Evolutionary conservation across 208 protist species (phyloP).

Genomic region (Trypanosoma melophagium): DNA sequence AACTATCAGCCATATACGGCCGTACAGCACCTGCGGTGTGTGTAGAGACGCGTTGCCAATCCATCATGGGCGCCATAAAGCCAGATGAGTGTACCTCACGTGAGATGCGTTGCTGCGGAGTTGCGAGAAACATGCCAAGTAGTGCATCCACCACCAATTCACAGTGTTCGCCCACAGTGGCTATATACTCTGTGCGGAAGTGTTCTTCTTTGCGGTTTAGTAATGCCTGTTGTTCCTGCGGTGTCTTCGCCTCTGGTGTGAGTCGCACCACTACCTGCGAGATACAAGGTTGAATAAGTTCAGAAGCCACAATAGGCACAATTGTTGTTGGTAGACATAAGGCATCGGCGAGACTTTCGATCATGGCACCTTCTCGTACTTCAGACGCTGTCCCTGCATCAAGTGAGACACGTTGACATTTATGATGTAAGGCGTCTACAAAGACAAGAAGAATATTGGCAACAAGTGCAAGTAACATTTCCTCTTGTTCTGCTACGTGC

Average conservation of each 20-base stretch:
- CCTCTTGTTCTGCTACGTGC: slow-evolving; percentile 74
- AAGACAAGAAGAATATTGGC: slow-evolving; percentile 71
- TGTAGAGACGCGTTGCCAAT: slow-evolving; percentile 80
- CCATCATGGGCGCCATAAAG: slow-evolving; percentile 71
- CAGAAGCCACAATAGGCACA: slow-evolving; percentile 63
- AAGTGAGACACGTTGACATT: slow-evolving; percentile 47
- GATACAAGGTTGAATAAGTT: slow-evolving; percentile 71
- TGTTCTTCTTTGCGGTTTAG: slow-evolving; percentile 23
- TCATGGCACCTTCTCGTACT: slow-evolving; percentile 43
- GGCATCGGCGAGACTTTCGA: slow-evolving; percentile 84
- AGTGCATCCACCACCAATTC: slow-evolving; percentile 83
- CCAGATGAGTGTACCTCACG: slow-evolving; percentile 54
- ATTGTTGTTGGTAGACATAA: slow-evolving; percentile 67
- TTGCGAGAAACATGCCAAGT: slow-evolving; percentile 66
- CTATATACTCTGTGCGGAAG: slow-evolving; percentile 56
- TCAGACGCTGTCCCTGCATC: slow-evolving; percentile 21
- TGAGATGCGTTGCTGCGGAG: slow-evolving; percentile 74
- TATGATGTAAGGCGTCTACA: slow-evolving; percentile 70
- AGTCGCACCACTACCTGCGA: slow-evolving; percentile 56
- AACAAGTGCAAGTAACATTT: slow-evolving; percentile 61
- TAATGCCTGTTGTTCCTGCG: slow-evolving; percentile 31
- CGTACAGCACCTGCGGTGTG: slow-evolving; percentile 66
- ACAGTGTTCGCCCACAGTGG: slow-evolving; percentile 77
- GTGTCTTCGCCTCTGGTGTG: slow-evolving; percentile 31
- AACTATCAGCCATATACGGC: slow-evolving; percentile 72